Conservation (phyloP, 805 yeast species). For the Kodamaea kaohsiungensis region DNA sequence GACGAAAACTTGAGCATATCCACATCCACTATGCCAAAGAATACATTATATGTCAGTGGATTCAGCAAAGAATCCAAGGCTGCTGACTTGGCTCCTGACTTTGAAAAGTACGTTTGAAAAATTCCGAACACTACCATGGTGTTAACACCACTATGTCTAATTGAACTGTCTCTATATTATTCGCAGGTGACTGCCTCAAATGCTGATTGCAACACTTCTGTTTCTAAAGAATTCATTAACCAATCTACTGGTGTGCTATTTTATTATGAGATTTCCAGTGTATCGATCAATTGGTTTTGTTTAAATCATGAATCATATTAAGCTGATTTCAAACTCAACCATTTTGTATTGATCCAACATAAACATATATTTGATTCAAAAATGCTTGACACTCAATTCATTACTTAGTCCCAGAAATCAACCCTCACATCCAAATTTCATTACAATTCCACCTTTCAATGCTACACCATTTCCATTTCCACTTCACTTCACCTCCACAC, state of each 20-base stretch:
- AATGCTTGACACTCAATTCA: not conserved
- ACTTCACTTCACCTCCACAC: no score
- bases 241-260: no score
- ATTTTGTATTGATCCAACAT: not conserved
- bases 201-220: not conserved
- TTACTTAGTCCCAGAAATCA: not conserved
- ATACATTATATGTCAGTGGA: conserved; percentile 59
- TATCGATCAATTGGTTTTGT: not conserved
- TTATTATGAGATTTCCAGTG: no score
- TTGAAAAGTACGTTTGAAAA: conserved; percentile 54
- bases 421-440: not conserved
- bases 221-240: no score
- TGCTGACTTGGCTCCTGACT: conserved; percentile 57
- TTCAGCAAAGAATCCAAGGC: conserved; percentile 56
- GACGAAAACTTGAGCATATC: not conserved
- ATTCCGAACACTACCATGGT: not conserved
- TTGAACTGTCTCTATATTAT: not conserved
- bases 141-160: not conserved
- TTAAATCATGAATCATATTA: not conserved
- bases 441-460: conserved; percentile 5
- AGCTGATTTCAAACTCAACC: not conserved
- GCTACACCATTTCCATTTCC: conserved; percentile 4
- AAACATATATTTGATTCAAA: no score
- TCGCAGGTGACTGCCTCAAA: not conserved
- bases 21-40: conserved; percentile 37